Conservation (phyloP, 2,329 filamentous ascomycete genomes). For the Pseudovirgaria hyperparasitica region DNA sequence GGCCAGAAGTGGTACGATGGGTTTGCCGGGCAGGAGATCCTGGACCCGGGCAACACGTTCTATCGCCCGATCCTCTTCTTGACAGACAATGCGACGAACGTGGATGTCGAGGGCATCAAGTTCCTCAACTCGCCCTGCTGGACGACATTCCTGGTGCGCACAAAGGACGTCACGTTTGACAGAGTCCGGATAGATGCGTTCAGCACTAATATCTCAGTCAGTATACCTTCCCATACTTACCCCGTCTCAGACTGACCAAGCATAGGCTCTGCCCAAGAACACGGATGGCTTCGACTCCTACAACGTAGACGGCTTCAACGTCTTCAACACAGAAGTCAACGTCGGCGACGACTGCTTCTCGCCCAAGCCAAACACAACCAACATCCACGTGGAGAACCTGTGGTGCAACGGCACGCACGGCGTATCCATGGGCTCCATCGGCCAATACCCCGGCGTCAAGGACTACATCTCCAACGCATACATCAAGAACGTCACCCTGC, state of each 20-base stretch:
- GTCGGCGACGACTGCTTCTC: conserved; percentile 21
- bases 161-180: conserved; percentile 41
- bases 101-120: conserved; percentile 44
- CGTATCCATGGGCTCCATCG: conserved; percentile 19
- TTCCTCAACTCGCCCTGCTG: conserved; percentile 50
- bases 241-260: neutral
- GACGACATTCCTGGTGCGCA: conserved; percentile 50
- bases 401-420: conserved; percentile 23
- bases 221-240: neutral
- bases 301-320: conserved; percentile 40
- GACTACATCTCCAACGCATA: conserved; percentile 30
- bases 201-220: conserved; percentile 33
- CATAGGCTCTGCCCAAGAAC: conserved; percentile 40
- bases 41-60: conserved; percentile 42
- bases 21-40: conserved; percentile 32
- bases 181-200: conserved; percentile 42
- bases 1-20: conserved; percentile 37
- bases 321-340: conserved; percentile 23
- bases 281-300: conserved; percentile 51
- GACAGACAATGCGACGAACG: conserved; percentile 47
- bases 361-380: conserved; percentile 20
- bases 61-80: conserved; percentile 48
- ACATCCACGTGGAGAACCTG: conserved; percentile 19
- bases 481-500: conserved; percentile 46
- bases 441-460: conserved; percentile 17